Evolutionary conservation across 2,329 filamentous ascomycete genomes (phyloP).

Genomic region (Penicillium oxalicum): DNA sequence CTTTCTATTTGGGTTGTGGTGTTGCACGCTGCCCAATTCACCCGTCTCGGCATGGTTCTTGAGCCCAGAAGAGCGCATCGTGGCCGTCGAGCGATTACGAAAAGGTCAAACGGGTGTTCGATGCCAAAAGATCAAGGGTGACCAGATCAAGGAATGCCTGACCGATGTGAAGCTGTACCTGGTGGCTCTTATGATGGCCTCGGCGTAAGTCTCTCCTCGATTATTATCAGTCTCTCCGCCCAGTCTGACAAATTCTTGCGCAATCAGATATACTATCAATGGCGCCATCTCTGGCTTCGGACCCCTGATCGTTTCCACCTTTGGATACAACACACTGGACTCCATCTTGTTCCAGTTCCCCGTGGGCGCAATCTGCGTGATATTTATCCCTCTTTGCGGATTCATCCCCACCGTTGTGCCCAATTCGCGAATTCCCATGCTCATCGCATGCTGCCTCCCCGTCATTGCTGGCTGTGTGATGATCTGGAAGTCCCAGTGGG

Average conservation of each 20-base stretch:
- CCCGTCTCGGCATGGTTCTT: conserved; percentile 66
- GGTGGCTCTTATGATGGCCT: conserved; percentile 62
- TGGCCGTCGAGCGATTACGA: conserved; percentile 59
- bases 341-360: conserved; percentile 71
- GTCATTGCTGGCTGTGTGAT: conserved; percentile 68
- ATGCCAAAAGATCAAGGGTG: conserved; percentile 54
- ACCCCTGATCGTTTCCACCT: conserved; percentile 65
- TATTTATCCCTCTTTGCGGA: conserved; percentile 61
- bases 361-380: conserved; percentile 61
- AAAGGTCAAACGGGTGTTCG: conserved; percentile 59
- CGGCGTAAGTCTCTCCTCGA: conserved; percentile 41
- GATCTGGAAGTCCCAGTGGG: conserved; percentile 66
- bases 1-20: conserved; percentile 58
- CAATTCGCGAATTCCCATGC: conserved; percentile 60
- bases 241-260: not conserved
- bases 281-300: conserved; percentile 66
- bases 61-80: conserved; percentile 54
- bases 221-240: not conserved
- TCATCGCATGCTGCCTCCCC: conserved; percentile 62
- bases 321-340: conserved; percentile 58
- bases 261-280: conserved; percentile 59
- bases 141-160: conserved; percentile 54
- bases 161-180: conserved; percentile 60
- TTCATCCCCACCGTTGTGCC: conserved; percentile 55
- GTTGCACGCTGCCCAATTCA: conserved; percentile 61